A percentile compares a stretch with the other conserved stretches of the same genome.
These are phyloP conservation scores for Annulohypoxylon bovei DNA, from an alignment of 495 filamentous ascomycete species.

Conservation along the genomic window DNA sequence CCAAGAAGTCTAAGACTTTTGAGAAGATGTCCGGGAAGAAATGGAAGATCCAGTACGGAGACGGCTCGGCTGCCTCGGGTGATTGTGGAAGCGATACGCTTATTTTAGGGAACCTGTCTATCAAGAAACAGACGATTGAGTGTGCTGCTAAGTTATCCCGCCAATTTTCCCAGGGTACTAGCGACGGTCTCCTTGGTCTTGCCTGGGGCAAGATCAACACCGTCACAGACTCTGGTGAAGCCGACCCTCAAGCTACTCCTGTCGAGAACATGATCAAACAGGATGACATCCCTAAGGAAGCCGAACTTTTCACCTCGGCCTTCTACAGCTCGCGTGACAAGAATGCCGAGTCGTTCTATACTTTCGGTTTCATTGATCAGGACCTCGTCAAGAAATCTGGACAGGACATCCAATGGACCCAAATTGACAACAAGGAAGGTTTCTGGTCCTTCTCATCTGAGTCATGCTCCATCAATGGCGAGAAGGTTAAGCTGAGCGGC, in stretches of 20 bases:
- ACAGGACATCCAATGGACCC: constrained; percentile 68
- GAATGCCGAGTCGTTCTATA: constrained; percentile 74
- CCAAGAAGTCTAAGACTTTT: constrained; percentile 71
- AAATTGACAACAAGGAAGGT: constrained; percentile 73
- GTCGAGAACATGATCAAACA: constrained; percentile 81
- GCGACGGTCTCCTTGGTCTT: constrained; percentile 81
- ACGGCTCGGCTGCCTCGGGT: constrained; percentile 76
- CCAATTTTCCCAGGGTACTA: constrained; percentile 65
- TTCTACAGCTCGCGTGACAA: constrained; percentile 72
- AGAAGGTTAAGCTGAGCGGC: constrained; percentile 62
- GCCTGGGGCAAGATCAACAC: constrained; percentile 78
- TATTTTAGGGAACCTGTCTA: constrained; percentile 71
- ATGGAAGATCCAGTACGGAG: constrained; percentile 80
- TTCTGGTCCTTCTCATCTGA: constrained; percentile 77
- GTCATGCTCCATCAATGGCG: constrained; percentile 69
- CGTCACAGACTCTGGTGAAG: constrained; percentile 56
- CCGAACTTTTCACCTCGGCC: constrained; percentile 78
- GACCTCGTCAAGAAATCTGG: constrained; percentile 65
- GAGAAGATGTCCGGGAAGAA: constrained; percentile 58
- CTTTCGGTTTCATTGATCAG: constrained; percentile 80
- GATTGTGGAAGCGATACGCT: constrained; percentile 76
- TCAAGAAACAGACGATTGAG: constrained; percentile 76
- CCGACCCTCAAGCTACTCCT: constrained; percentile 70
- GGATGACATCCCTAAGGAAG: constrained; percentile 67
- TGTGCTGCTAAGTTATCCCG: constrained; percentile 71